These are phyloP conservation scores for Fusarium multiceps DNA, from an alignment of 2,329 filamentous ascomycete genomes.

Conservation along the genomic window DNA sequence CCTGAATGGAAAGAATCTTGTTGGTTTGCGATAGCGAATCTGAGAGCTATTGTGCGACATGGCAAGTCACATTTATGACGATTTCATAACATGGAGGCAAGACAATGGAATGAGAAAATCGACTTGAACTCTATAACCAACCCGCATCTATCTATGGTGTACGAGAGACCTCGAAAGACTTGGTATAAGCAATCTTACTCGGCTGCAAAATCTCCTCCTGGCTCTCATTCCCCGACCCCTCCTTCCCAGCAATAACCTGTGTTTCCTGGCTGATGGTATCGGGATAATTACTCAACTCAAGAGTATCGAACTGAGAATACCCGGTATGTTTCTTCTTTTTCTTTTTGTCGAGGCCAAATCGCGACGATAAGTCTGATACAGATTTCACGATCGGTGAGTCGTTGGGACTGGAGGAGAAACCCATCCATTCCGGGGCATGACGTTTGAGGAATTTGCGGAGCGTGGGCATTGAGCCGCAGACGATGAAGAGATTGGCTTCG, in stretches of 20 bases:
- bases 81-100: not conserved
- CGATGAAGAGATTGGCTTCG: conserved; percentile 53
- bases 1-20: too few species aligned
- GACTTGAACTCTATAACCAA: not conserved
- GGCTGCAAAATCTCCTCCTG: conserved; percentile 24
- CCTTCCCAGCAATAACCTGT: not conserved
- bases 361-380: not conserved
- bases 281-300: conserved; percentile 13
- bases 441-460: conserved; percentile 66
- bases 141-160: not conserved
- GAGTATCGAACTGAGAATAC: conserved; percentile 14
- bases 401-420: conserved; percentile 55
- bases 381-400: conserved; percentile 58
- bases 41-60: rapidly evolving
- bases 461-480: conserved; percentile 48
- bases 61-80: not conserved
- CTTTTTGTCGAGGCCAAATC: conserved; percentile 12
- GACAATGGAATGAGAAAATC: not conserved
- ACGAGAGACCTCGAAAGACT: conserved; percentile 10
- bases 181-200: conserved; percentile 15
- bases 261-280: not conserved
- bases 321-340: conserved; percentile 25
- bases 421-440: conserved; percentile 71
- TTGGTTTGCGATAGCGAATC: rapidly evolving
- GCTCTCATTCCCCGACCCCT: conserved; percentile 3